A percentile compares a stretch with the other conserved stretches of the same genome.
phyloP scores from a whole-genome alignment of 176 grass and related monocot species.

The Calamus simplicifolius region DNA sequence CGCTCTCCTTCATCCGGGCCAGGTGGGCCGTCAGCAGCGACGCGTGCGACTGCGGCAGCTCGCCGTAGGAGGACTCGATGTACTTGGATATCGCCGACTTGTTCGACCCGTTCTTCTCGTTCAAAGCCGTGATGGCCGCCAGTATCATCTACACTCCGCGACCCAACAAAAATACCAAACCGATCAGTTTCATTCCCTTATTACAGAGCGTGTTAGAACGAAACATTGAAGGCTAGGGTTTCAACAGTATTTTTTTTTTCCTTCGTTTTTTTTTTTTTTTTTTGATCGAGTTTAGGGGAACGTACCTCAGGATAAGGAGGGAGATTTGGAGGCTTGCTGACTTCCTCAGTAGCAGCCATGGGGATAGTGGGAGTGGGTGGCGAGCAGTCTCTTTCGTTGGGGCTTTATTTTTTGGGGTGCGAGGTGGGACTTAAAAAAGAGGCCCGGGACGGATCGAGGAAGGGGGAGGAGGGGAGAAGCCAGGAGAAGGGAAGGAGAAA shows the following conservation, averaged over 20 bases:
- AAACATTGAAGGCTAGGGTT: too few relatives aligned
- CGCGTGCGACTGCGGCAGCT: slow-evolving; percentile 27
- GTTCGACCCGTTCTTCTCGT: slow-evolving; percentile 32
- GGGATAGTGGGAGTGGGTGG: slow-evolving; percentile 1
- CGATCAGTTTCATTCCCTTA: too few relatives aligned
- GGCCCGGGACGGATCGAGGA: neutral
- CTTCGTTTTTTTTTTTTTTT: too few relatives aligned
- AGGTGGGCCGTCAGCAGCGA: slow-evolving; percentile 53
- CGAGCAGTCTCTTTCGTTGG: neutral
- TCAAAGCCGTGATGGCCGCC: slow-evolving; percentile 43
- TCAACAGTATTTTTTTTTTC: too few relatives aligned
- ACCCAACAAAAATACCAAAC: neutral
- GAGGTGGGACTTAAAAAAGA: neutral
- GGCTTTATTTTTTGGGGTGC: too few relatives aligned
- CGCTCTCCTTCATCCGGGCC: slow-evolving; percentile 53
- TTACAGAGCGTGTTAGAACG: too few relatives aligned
- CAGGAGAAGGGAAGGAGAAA: too few relatives aligned
- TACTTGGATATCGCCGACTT: slow-evolving; percentile 60
- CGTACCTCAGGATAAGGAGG: slow-evolving; percentile 67
- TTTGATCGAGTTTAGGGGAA: too few relatives aligned
- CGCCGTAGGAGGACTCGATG: slow-evolving; percentile 48
- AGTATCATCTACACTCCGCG: slow-evolving; percentile 58
- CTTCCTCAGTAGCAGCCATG: slow-evolving; percentile 46
- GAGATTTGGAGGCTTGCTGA: slow-evolving; percentile 18
- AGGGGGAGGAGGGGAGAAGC: neutral